These are phyloP conservation scores for Margaritispora aquatica DNA, from an alignment of 495 filamentous ascomycete species.

Conservation along the genomic window DNA sequence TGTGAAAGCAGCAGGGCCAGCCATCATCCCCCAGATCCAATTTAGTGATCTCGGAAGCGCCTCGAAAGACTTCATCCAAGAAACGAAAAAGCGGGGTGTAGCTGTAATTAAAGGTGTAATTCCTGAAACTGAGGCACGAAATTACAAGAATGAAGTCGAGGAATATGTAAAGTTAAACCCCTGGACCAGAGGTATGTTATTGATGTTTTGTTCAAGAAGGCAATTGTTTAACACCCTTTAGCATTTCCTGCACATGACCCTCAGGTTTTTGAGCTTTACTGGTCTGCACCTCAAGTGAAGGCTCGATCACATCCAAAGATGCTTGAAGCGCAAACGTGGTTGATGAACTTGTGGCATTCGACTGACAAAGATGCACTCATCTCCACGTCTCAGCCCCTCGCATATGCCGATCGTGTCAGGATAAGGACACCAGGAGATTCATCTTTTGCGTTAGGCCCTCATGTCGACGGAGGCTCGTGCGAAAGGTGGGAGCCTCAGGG, in stretches of 20 bases:
- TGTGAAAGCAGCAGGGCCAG: constrained; percentile 32
- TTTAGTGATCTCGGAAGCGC: constrained; percentile 46
- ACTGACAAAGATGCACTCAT: constrained; percentile 53
- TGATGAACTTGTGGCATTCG: constrained; percentile 72
- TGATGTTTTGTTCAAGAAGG: background rate
- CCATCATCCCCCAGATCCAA: constrained; percentile 52
- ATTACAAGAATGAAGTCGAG: constrained; percentile 50
- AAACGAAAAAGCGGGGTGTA: constrained; percentile 55
- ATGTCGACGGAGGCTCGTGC: constrained; percentile 77
- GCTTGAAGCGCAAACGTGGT: constrained; percentile 59
- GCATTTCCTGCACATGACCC: constrained; percentile 49
- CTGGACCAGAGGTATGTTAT: constrained; percentile 37
- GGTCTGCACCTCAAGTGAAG: constrained; percentile 69
- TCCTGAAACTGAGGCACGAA: constrained; percentile 49
- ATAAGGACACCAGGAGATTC: constrained; percentile 71
- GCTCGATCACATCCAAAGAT: constrained; percentile 70
- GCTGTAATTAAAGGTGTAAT: constrained; percentile 60
- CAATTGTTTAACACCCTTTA: constrained; percentile 19
- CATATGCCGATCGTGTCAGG: constrained; percentile 77
- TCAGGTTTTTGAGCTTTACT: constrained; percentile 85
- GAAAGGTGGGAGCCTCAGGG: constrained; percentile 83
- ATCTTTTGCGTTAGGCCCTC: constrained; percentile 78
- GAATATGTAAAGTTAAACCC: constrained; percentile 60
- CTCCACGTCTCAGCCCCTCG: constrained; percentile 53
- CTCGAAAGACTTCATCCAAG: constrained; percentile 27